These are phyloP conservation scores for Flaveria brownii DNA, from an alignment of 129 eudicot genomes.

Conservation along the genomic window DNA sequence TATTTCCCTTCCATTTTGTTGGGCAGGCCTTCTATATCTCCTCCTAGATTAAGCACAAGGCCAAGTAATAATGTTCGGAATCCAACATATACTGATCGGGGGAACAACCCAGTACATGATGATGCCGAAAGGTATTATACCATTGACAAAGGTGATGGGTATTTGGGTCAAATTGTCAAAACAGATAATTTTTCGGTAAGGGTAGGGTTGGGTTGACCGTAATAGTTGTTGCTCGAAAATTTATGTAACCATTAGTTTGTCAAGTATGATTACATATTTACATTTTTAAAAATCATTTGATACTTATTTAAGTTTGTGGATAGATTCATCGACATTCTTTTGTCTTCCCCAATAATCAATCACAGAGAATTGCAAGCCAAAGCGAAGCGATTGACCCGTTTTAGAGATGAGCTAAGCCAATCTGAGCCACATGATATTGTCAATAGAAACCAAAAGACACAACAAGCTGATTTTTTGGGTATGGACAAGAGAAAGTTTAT, in stretches of 20 bases:
- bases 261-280: neutral
- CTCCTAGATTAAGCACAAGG: slow-evolving; percentile 42
- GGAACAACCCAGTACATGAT: slow-evolving; percentile 37
- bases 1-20: neutral
- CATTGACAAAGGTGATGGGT: neutral
- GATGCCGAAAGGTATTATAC: slow-evolving; percentile 46
- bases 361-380: slow-evolving; percentile 85
- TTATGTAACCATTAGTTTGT: neutral
- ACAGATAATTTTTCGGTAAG: neutral
- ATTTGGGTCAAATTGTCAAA: neutral
- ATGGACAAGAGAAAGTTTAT: slow-evolving; percentile 40
- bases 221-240: neutral
- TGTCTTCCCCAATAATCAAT: slow-evolving; percentile 5
- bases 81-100: slow-evolving; percentile 41
- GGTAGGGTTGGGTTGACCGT: neutral
- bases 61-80: slow-evolving; percentile 24
- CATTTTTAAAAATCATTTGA: neutral
- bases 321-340: neutral
- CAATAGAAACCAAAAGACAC: slow-evolving; percentile 44
- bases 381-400: slow-evolving; percentile 89
- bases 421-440: slow-evolving; percentile 46
- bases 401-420: slow-evolving; percentile 70
- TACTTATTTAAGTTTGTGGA: neutral
- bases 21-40: slow-evolving; percentile 47
- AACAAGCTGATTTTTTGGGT: slow-evolving; percentile 41